Conservation (phyloP, 2,329 filamentous ascomycete species). For the Exserohilum rostratum region DNA sequence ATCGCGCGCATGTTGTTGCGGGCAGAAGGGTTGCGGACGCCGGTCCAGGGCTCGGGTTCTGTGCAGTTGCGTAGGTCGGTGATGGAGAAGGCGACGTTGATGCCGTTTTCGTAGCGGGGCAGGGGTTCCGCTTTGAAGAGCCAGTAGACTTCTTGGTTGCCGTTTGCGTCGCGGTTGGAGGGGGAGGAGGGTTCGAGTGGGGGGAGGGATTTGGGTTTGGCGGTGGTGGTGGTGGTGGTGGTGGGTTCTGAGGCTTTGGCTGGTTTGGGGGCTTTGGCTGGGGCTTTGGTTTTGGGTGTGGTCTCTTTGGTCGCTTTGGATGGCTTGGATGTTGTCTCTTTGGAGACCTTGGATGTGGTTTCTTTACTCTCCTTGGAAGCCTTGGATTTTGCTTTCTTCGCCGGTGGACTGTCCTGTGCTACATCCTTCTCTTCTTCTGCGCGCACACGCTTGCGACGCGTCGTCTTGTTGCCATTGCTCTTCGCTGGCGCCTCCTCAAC, state of each 20-base stretch:
- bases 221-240: too few relatives aligned
- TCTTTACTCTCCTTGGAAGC: constrained; percentile 7
- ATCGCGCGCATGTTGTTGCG: constrained; percentile 90
- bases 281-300: not conserved
- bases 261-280: not conserved
- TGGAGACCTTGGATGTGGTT: not conserved
- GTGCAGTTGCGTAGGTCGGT: constrained; percentile 78
- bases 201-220: constrained; percentile 14
- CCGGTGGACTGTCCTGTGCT: constrained; percentile 15
- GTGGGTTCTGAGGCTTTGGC: constrained; percentile 4
- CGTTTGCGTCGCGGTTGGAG: constrained; percentile 35
- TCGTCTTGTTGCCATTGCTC: constrained; percentile 30
- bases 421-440: constrained; percentile 20
- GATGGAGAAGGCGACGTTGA: constrained; percentile 92
- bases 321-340: constrained; percentile 14
- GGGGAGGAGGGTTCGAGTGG: constrained; percentile 23
- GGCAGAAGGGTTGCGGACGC: constrained; percentile 62
- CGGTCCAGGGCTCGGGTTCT: constrained; percentile 89
- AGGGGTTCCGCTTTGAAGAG: constrained; percentile 72
- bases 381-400: constrained; percentile 32
- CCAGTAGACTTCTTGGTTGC: constrained; percentile 51
- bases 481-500: constrained; percentile 23
- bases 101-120: constrained; percentile 80
- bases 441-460: constrained; percentile 38
- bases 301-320: not conserved